Conservation (phyloP, 2,329 filamentous ascomycete species). For the Talaromyces sp. region DNA sequence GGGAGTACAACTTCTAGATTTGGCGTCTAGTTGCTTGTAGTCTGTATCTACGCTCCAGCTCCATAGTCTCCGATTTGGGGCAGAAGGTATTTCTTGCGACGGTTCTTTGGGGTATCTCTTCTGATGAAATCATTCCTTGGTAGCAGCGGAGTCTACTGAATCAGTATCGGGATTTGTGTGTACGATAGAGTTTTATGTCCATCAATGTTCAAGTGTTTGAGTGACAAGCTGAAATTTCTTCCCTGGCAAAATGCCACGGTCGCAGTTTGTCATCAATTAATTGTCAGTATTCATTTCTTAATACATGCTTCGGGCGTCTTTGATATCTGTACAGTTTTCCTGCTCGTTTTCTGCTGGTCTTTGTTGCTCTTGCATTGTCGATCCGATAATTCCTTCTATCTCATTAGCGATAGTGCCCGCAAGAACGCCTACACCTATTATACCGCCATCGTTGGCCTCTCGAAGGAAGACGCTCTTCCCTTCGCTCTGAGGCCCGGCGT, state of each 20-base stretch:
- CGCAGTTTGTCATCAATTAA: too few species aligned
- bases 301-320: not conserved
- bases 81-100: not conserved
- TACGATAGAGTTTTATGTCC: slow-evolving; percentile 18
- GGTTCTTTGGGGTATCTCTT: not conserved
- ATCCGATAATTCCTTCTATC: slow-evolving; percentile 32
- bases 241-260: too few species aligned
- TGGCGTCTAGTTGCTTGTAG: not conserved
- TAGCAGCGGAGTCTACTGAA: not conserved
- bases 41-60: not conserved
- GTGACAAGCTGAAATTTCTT: too few species aligned
- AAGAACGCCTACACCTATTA: slow-evolving; percentile 56
- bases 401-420: slow-evolving; percentile 46
- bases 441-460: slow-evolving; percentile 55
- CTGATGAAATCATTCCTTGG: slow-evolving; percentile 5
- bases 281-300: not conserved
- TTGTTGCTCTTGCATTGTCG: slow-evolving; percentile 12
- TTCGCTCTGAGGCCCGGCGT: slow-evolving; percentile 45
- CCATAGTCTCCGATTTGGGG: too few species aligned
- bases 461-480: slow-evolving; percentile 52
- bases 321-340: slow-evolving; percentile 4
- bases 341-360: not conserved
- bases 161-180: slow-evolving; percentile 9
- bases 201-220: not conserved
- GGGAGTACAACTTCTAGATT: not conserved